Conservation (phyloP, 495 filamentous ascomycete species). For the Tuber calosporum region DNA sequence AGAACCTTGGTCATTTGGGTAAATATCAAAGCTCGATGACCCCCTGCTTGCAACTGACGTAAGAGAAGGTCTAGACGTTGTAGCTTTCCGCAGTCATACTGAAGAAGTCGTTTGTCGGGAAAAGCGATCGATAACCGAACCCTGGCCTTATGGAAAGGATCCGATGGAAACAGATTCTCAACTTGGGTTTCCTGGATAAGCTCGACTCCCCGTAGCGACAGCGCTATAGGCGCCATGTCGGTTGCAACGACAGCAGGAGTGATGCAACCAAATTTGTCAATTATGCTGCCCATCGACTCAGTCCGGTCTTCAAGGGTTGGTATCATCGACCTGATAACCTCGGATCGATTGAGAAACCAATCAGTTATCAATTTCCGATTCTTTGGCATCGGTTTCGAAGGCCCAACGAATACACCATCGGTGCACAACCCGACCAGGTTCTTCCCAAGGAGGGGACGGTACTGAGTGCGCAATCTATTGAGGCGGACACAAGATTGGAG, state of each 20-base stretch:
- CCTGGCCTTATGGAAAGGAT: constrained; percentile 89
- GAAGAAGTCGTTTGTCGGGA: constrained; percentile 86
- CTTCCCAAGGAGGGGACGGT: constrained; percentile 71
- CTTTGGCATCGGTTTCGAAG: constrained; percentile 51
- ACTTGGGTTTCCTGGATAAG: constrained; percentile 52
- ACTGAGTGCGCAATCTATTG: constrained; percentile 71
- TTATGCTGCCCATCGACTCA: constrained; percentile 59
- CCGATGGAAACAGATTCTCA: constrained; percentile 42
- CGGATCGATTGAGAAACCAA: constrained; percentile 67
- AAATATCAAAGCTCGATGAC: constrained; percentile 92
- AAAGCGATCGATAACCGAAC: constrained; percentile 93
- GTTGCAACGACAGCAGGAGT: constrained; percentile 79
- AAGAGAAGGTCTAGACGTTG: constrained; percentile 83
- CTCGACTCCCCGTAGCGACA: constrained; percentile 56
- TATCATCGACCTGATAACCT: constrained; percentile 63
- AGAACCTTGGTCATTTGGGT: constrained; percentile 99
- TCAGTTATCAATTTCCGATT: constrained; percentile 53
- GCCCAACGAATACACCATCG: constrained; percentile 53
- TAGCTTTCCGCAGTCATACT: constrained; percentile 97
- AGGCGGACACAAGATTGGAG: constrained; percentile 73
- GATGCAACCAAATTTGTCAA: constrained; percentile 81
- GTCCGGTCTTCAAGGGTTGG: constrained; percentile 66
- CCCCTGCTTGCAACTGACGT: constrained; percentile 76
- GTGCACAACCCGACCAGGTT: constrained; percentile 64
- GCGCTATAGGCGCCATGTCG: constrained; percentile 61